Evolutionary conservation across 176 grass and related monocot genomes (phyloP).

Genomic region (Oryza brachyantha): DNA sequence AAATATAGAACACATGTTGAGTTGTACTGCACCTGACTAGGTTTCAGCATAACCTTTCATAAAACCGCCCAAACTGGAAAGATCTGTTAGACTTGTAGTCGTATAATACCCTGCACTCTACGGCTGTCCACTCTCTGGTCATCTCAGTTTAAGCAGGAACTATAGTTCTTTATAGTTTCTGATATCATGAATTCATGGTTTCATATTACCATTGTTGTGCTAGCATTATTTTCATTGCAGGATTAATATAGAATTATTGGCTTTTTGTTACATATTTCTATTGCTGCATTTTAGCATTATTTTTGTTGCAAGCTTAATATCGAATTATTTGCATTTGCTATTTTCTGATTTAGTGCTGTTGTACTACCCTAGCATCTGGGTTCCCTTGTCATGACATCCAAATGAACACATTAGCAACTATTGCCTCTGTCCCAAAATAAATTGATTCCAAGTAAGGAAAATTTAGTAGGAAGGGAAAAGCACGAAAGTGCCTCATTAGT

Average conservation of each 20-base stretch:
- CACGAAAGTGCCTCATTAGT: too few relatives aligned
- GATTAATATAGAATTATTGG: neutral
- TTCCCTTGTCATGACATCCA: neutral
- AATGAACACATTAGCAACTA: neutral
- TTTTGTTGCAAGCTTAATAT: neutral
- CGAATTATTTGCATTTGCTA: neutral
- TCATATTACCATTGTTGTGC: neutral
- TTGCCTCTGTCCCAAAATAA: too few relatives aligned
- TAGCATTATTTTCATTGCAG: neutral
- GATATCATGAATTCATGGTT: neutral
- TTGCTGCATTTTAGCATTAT: neutral
- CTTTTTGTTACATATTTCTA: neutral
- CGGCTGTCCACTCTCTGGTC: neutral
- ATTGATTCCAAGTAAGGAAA: too few relatives aligned
- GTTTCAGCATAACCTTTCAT: neutral
- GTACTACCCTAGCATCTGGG: neutral
- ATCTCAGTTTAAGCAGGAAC: neutral
- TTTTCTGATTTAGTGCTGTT: neutral
- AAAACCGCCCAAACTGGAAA: neutral
- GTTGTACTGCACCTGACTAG: neutral
- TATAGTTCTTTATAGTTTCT: neutral
- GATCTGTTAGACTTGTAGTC: neutral
- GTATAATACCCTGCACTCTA: neutral
- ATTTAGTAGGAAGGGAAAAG: too few relatives aligned
- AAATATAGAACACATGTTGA: neutral